Evolutionary conservation across 495 filamentous ascomycete species (phyloP).

Genomic region (Aspergillus nidulans): DNA sequence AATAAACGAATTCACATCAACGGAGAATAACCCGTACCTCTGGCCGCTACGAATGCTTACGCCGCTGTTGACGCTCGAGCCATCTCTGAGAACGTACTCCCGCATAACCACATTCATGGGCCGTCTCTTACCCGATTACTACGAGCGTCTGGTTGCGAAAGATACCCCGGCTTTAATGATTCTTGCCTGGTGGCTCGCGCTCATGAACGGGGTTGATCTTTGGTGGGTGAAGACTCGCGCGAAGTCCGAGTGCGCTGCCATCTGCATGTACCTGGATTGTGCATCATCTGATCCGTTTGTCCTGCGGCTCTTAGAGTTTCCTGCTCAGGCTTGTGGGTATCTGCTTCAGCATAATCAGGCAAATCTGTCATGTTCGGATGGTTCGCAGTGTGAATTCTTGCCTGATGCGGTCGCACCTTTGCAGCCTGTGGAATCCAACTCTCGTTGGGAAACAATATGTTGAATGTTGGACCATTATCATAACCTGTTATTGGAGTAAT

Average conservation of each 20-base stretch:
- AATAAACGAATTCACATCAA: conserved; percentile 33
- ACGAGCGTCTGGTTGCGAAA: conserved; percentile 29
- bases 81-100: conserved; percentile 11
- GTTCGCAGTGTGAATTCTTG: too few relatives aligned
- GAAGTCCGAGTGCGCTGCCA: conserved; percentile 41
- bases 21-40: conserved; percentile 36
- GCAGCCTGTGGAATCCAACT: too few relatives aligned
- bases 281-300: conserved; percentile 1
- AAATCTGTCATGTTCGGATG: background rate
- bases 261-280: conserved; percentile 40
- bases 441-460: too few relatives aligned
- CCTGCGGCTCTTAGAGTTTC: conserved; percentile 6
- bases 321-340: conserved; percentile 13
- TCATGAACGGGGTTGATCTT: conserved; percentile 26
- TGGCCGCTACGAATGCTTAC: conserved; percentile 36
- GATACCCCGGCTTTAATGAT: conserved; percentile 42
- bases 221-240: conserved; percentile 42
- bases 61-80: conserved; percentile 24
- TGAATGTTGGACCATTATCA: too few relatives aligned
- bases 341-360: background rate
- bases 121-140: conserved; percentile 30
- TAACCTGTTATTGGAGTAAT: too few relatives aligned
- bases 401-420: background rate
- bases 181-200: conserved; percentile 42
- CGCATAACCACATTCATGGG: conserved; percentile 35